A percentile compares a stretch with the other conserved stretches of the same genome.
These are phyloP conservation scores for Cyclotella distinguenda DNA, from an alignment of 108 stramenopile species.

Conservation along the genomic window DNA sequence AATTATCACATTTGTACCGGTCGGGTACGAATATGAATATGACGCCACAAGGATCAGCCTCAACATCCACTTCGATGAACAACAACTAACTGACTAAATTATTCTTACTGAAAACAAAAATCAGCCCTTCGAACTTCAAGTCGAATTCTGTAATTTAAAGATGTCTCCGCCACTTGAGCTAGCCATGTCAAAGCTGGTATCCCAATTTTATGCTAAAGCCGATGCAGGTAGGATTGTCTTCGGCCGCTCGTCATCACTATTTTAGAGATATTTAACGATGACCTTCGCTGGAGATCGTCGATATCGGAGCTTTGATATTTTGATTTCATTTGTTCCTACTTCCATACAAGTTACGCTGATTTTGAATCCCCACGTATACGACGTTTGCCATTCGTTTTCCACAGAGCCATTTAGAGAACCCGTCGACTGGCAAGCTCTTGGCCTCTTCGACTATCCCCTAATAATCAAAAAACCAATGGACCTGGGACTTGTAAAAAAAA, in stretches of 20 bases:
- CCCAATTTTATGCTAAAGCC: constrained; percentile 60
- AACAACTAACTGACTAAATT: no score
- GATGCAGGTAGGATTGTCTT: constrained; percentile 85
- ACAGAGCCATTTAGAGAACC: constrained; percentile 93
- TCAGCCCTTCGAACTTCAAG: no score
- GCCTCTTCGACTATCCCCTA: constrained; percentile 92
- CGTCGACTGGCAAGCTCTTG: constrained; percentile 93
- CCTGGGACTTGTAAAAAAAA: constrained; percentile 88
- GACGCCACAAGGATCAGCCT: no score
- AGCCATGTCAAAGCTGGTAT: constrained; percentile 68
- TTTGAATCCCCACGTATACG: background rate
- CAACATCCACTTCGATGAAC: no score
- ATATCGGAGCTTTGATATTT: no score
- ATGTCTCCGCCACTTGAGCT: constrained; percentile 40
- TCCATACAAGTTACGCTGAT: no score
- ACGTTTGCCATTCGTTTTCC: constrained; percentile 5
- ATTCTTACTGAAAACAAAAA: no score
- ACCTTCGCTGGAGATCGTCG: no score
- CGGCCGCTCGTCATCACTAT: no score
- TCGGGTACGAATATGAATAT: constrained; percentile 51
- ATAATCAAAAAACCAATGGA: constrained; percentile 96
- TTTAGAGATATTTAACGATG: background rate
- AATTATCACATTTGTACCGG: constrained; percentile 38
- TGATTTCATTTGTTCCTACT: background rate
- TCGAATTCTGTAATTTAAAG: background rate